phyloP scores from a whole-genome alignment of 768 basidiomycete species.

The Russula griseocarnosa region DNA sequence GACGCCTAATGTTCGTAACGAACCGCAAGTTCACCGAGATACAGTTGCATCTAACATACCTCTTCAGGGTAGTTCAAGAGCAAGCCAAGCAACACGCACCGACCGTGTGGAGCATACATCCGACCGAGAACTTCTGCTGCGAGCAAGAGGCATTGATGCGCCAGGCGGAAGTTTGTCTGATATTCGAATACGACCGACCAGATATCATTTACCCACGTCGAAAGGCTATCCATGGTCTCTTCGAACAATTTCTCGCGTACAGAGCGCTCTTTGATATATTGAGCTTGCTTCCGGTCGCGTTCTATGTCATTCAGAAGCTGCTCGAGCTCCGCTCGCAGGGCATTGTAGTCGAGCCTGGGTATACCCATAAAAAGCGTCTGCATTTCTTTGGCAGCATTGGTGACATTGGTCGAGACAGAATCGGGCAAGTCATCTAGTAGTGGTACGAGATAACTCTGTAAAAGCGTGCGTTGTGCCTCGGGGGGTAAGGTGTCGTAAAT shows the following conservation, averaged over 20 bases:
- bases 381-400: slow-evolving; percentile 41
- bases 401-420: slow-evolving; percentile 38
- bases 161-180: slow-evolving; percentile 46
- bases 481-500: slow-evolving; percentile 51
- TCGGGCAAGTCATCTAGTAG: slow-evolving; percentile 45
- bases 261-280: slow-evolving; percentile 49
- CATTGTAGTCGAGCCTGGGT: slow-evolving; percentile 49
- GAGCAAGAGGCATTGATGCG: slow-evolving; percentile 56
- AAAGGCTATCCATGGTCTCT: slow-evolving; percentile 53
- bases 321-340: slow-evolving; percentile 54
- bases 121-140: slow-evolving; percentile 45
- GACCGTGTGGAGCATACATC: slow-evolving; percentile 41
- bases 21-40: slow-evolving; percentile 46
- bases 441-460: slow-evolving; percentile 48
- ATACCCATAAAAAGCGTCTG: slow-evolving; percentile 40
- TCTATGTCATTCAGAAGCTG: slow-evolving; percentile 49
- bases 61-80: slow-evolving; percentile 15
- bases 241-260: slow-evolving; percentile 50
- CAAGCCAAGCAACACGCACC: slow-evolving; percentile 30
- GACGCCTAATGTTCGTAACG: slow-evolving; percentile 41
- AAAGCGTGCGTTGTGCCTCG: slow-evolving; percentile 47
- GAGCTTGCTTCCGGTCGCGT: slow-evolving; percentile 50
- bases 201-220: slow-evolving; percentile 58
- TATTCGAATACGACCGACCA: slow-evolving; percentile 63
- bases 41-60: slow-evolving; percentile 50